Base-by-base conservation (phyloP, 202 grass and related monocot genomes). In the Zizania palustris region DNA sequence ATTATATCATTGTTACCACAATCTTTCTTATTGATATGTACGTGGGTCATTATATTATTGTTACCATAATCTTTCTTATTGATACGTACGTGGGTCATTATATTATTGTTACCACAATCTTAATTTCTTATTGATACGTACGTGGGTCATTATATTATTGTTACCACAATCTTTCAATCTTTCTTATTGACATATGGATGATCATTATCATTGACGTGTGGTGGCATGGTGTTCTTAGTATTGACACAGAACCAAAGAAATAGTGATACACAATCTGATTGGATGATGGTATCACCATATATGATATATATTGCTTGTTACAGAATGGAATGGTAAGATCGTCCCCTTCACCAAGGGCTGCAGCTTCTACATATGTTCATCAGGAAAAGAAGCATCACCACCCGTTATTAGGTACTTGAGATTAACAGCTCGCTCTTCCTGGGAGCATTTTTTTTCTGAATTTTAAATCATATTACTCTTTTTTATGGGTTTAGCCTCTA, bases 261-360 rank as follows among this genome's bases (percentile, higher is more conserved):
- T 2, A 59, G 43, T 33, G 35, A 49, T 28, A 37, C 35, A 41
- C 46, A 75, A 19, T 74, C 3, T 67, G 34, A 9, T 79, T 71
- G 48, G 62, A 37, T 40, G 69, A 82, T 50, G 40, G 63, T 48
- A 54, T 8, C 48, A 16, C 65, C 28, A 28, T 28, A 28, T 50
- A 87, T 66, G 49, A 28, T 28, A 28, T 50, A 87, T 66, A 56
- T 58, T 75, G 70, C 58, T 71, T 76, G 37, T 81, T 85, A 62
- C 86, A 97, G 94, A 97, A 77, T 97, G 91, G 91, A 92, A 97
- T 20, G 87, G 87, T 39, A 71, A 85, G 33, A 56, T 57, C 77
- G 90, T 97, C 58, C 94, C 94, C 56, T 88, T 93, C 45, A 83
- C 86, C 36, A 86, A 81, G 68, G 91, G 87, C 34, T 90, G 91